Percentiles rank a stretch among this genome's conserved stretches.
Conservation (phyloP, 2,329 filamentous ascomycete species). For the Remersonia thermophila region DNA sequence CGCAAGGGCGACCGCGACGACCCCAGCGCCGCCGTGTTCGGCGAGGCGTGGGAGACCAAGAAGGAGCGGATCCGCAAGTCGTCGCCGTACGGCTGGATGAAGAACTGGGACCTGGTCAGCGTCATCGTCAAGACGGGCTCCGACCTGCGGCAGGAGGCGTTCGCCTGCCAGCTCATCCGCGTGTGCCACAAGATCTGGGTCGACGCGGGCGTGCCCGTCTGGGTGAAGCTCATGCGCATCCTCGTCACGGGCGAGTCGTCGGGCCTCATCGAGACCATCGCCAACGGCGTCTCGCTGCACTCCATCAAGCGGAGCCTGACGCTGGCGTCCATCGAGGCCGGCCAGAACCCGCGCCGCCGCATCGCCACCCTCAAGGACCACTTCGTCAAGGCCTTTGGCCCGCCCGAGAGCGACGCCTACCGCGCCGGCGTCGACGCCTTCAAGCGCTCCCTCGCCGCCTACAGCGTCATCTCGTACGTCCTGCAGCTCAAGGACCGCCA, state of each 20-base stretch:
- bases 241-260: slow-evolving; percentile 76
- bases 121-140: slow-evolving; percentile 82
- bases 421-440: slow-evolving; percentile 65
- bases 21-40: slow-evolving; percentile 74
- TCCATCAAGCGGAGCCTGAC: slow-evolving; percentile 74
- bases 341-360: slow-evolving; percentile 58
- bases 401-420: slow-evolving; percentile 55
- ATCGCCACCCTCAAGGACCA: slow-evolving; percentile 74
- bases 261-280: slow-evolving; percentile 77
- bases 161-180: slow-evolving; percentile 72
- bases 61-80: slow-evolving; percentile 73
- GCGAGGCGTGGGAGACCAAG: slow-evolving; percentile 75
- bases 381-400: slow-evolving; percentile 68
- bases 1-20: slow-evolving; percentile 74
- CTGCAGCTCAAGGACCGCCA: slow-evolving; percentile 77
- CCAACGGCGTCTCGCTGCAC: slow-evolving; percentile 77
- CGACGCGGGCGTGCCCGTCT: slow-evolving; percentile 63
- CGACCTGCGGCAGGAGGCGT: slow-evolving; percentile 72
- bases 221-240: slow-evolving; percentile 81
- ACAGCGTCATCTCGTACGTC: slow-evolving; percentile 75
- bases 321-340: slow-evolving; percentile 58
- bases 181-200: slow-evolving; percentile 75
- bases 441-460: slow-evolving; percentile 69
- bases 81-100: slow-evolving; percentile 79
- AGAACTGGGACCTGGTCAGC: slow-evolving; percentile 78